Base-by-base conservation (phyloP, 441 rosid genomes). In the Raphanus hybrid region DNA sequence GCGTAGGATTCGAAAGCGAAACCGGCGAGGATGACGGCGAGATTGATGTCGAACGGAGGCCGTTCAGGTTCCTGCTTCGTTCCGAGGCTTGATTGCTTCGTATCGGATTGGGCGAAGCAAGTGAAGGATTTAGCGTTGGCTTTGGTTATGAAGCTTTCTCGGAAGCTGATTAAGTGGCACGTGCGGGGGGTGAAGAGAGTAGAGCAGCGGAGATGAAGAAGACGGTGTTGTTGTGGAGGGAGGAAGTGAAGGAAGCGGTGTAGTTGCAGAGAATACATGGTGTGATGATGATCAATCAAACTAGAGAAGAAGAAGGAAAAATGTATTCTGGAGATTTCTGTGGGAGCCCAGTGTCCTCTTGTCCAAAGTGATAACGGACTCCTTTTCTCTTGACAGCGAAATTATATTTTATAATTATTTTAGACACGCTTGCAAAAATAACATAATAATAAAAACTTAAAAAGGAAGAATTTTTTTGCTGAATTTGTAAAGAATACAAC, bases 1-100 rank as follows among this genome's bases (percentile, higher is more conserved):
- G 90, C 86, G 72, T 93, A 91, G 2, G 97, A 87, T 82, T 93
- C 99, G 78, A 93, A 95, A 20, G 98, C 93, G 71, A 95, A 95
- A 70, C 99, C 98, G 50, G 98, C 98, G 18, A 95, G 96, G 71
- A 95, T 84, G 43, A 95, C 97, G 9, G 97, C 98, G 50, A 93
- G 92, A 84, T 93, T 95, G 80, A 93, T 88, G 78, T 95, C 95
- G 65, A 95, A 93, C 29, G 93, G 81, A 75, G 92, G 92, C 69
- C 91, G 84, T 55, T 86, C 85, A 16, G 27, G 26, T 16, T 54
- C 57, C 20, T 12, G 52, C 39, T 65, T 43, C 71, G 27, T 16
- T 32, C 15, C 82, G 14, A 78, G 23, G 70, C 74, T 68, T 45
- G 78, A 74, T 69, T 79, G 87, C 70, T 82, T 87, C 37, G 80